phyloP scores from a whole-genome alignment of 2,329 filamentous ascomycete genomes.

The Fusarium irregulare region DNA sequence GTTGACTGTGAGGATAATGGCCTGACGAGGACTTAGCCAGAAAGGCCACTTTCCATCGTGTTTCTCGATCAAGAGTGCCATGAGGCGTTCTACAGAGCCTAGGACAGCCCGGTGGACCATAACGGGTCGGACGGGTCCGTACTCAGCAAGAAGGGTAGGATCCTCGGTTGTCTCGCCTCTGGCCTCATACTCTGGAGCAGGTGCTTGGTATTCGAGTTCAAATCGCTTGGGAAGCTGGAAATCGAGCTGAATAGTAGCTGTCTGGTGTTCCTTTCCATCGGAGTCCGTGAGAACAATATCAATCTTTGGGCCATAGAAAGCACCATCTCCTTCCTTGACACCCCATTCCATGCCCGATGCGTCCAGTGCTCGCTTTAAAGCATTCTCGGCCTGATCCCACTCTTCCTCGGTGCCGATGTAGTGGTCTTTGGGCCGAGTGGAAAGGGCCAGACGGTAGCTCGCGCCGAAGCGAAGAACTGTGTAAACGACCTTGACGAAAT shows the following conservation, averaged over 20 bases:
- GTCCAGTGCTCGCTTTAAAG: conserved; percentile 58
- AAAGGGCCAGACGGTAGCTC: conserved; percentile 80
- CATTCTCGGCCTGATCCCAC: conserved; percentile 61
- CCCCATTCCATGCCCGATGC: conserved; percentile 79
- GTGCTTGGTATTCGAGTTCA: conserved; percentile 77
- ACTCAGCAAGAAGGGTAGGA: conserved; percentile 58
- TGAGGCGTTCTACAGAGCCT: conserved; percentile 84
- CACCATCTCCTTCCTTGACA: conserved; percentile 83
- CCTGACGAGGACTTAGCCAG: conserved; percentile 86
- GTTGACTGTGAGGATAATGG: conserved; percentile 78
- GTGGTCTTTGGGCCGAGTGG: conserved; percentile 79
- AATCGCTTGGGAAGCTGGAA: conserved; percentile 90
- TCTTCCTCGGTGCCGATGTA: conserved; percentile 81
- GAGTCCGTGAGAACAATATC: conserved; percentile 85
- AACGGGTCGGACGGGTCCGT: conserved; percentile 74
- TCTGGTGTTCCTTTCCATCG: conserved; percentile 87
- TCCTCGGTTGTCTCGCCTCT: conserved; percentile 64
- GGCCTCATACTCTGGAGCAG: conserved; percentile 71
- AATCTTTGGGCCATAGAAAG: conserved; percentile 93
- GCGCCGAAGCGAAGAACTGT: conserved; percentile 73
- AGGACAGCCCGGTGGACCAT: conserved; percentile 87
- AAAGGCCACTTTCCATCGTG: conserved; percentile 86
- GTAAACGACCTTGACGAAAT: conserved; percentile 80
- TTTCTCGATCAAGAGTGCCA: conserved; percentile 87
- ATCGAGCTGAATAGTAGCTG: conserved; percentile 89